Evolutionary conservation across 2,329 filamentous ascomycete species (phyloP), one percentile per base, ranked within the genome.

Genomic region (Colletotrichum limetticola): DNA sequence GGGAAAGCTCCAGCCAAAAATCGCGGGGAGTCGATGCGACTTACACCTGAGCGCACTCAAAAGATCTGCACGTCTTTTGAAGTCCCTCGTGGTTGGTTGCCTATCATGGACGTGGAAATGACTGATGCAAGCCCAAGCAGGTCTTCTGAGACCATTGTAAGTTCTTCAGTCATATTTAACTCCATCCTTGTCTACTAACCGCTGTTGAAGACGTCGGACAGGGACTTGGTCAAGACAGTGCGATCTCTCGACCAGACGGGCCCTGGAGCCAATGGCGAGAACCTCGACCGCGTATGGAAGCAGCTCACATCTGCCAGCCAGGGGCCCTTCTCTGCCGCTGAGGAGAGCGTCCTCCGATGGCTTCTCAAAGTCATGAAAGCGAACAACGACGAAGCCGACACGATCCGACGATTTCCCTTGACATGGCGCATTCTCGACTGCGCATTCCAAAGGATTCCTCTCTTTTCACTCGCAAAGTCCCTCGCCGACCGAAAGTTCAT

Each of bases 401-500:
- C 84, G 53, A 76, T 90, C 63, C 86, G 89, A 76, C 84, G 89
- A 74, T 90, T 87, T 76, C 88, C 89, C 59, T 79, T 88, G 65
- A 85, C 89, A 11, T 92, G 91, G 93, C 85, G 84, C 35, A 86
- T 95, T 46, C 80, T 95, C 28, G 85, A 86, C 57, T 87, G 87
- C 71, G 85, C 93, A 60, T 87, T 94, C 66, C 84, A 86, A 62
- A 84, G 90, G n/a, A 89, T 96, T 22, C 92, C 94, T 0, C 84
- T 91, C 0, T 91, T 93, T 58, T 91, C 90, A 12, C 85, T 94
- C 28, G 93, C 94, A 9, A 91, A 91, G 71, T 91, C 93, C 4
- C 86, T 97, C 7, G 91, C 90, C 26, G 91, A 95, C 71, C 87
- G 92, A 69, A 88, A 90, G 58, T 94, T 97, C 66, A 83, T 93